phyloP scores from a whole-genome alignment of 345 rosid genomes.

The Pseudoturritis turrita region DNA sequence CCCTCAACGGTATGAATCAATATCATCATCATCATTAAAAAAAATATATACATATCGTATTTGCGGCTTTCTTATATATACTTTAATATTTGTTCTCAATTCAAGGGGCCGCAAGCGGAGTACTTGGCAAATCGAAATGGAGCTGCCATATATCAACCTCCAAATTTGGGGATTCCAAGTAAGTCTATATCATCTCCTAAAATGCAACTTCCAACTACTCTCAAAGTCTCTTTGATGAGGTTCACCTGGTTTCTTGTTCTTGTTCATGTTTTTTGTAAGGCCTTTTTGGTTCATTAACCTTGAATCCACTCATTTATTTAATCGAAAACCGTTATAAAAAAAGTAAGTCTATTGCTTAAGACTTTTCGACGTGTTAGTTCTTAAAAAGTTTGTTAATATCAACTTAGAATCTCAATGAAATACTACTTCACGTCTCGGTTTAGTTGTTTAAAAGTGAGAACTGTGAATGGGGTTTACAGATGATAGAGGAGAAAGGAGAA shows the following conservation, averaged over 20 bases:
- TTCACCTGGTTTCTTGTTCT: too few relatives aligned
- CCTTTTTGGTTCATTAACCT: too few relatives aligned
- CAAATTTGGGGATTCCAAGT: constrained; percentile 30
- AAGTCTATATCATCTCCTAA: too few relatives aligned
- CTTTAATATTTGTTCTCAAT: neutral
- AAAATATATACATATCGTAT: neutral
- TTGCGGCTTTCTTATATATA: neutral
- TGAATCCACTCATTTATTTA: too few relatives aligned
- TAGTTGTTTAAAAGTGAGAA: neutral
- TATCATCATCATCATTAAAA: neutral
- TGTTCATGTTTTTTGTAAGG: too few relatives aligned
- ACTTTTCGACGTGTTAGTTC: neutral
- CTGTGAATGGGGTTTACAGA: constrained; percentile 6
- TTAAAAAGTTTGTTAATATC: neutral
- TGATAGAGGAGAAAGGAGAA: constrained; percentile 35
- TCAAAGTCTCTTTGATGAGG: too few relatives aligned
- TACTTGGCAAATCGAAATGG: constrained; percentile 36
- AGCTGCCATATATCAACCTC: constrained; percentile 37
- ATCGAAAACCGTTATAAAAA: too few relatives aligned
- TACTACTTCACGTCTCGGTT: neutral
- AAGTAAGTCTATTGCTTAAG: too few relatives aligned
- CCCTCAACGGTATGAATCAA: constrained; percentile 16
- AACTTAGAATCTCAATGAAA: neutral
- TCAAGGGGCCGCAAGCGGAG: constrained; percentile 31
- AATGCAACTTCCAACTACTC: too few relatives aligned